Conservation (phyloP, 1,284 basidiomycete genomes). For the Trichosporon faecale region DNA sequence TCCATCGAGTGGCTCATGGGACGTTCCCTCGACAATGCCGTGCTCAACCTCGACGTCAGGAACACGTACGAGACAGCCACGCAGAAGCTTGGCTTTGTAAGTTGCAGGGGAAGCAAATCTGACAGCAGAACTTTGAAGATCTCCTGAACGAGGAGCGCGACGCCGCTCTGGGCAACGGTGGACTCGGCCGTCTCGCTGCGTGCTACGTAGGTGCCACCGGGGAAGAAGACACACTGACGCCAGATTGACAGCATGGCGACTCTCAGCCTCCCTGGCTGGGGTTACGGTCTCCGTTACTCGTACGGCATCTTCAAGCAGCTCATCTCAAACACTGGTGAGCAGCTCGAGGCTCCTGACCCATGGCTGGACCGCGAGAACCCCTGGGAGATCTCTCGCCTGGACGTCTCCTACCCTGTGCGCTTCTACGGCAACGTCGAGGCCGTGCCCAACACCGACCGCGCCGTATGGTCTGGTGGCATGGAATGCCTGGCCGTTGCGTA, state of each 20-base stretch:
- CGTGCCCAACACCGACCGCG: constrained; percentile 61
- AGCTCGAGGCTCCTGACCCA: constrained; percentile 87
- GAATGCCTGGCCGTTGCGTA: constrained; percentile 87
- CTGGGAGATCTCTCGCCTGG: constrained; percentile 80
- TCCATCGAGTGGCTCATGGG: constrained; percentile 74
- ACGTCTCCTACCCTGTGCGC: constrained; percentile 67
- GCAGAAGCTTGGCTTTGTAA: constrained; percentile 63
- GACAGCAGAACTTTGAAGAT: constrained; percentile 65
- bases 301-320: constrained; percentile 95
- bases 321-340: constrained; percentile 66
- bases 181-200: constrained; percentile 84
- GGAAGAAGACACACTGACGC: constrained; percentile 8
- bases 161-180: constrained; percentile 76
- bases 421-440: constrained; percentile 81
- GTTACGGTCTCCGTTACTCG: constrained; percentile 77
- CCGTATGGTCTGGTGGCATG: constrained; percentile 80
- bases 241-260: constrained; percentile 59
- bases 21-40: constrained; percentile 79
- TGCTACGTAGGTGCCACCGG: constrained; percentile 65
- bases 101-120: constrained; percentile 22
- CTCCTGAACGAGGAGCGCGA: constrained; percentile 81
- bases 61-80: constrained; percentile 67
- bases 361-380: constrained; percentile 81
- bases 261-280: constrained; percentile 79
- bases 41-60: constrained; percentile 82